phyloP scores from a whole-genome alignment of 768 basidiomycete genomes.

The Tricholoma bakamatsutake region DNA sequence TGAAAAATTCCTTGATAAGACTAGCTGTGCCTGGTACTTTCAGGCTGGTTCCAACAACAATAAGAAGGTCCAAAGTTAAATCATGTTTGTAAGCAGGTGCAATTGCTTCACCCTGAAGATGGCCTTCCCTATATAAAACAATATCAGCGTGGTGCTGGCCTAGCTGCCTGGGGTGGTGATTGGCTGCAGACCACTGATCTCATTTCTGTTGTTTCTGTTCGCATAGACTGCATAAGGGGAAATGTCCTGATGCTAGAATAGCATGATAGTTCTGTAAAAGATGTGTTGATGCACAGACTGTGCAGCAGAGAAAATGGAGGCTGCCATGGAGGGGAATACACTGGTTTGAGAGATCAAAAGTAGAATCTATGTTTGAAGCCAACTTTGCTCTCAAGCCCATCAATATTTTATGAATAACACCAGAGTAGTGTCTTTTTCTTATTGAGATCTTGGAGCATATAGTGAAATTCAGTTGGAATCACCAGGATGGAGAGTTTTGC shows the following conservation, averaged over 20 bases:
- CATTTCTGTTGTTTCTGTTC: no score
- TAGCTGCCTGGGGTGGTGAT: background rate
- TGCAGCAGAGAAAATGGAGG: background rate
- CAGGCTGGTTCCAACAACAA: no score
- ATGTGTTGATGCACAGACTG: background rate
- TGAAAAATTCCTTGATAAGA: background rate
- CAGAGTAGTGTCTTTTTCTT: background rate
- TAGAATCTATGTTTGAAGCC: background rate
- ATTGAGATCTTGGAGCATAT: no score
- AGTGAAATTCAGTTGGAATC: no score
- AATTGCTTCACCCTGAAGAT: background rate
- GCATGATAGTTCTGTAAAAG: background rate
- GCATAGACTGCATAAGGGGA: no score
- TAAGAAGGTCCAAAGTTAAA: background rate
- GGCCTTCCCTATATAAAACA: background rate
- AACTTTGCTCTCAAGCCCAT: background rate
- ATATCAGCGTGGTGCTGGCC: background rate
- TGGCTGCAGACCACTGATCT: background rate
- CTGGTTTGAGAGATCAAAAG: background rate
- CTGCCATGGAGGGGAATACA: background rate
- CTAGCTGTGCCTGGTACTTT: background rate
- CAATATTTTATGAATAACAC: background rate
- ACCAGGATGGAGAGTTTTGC: no score
- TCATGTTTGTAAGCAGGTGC: background rate
- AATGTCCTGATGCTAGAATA: no score